These are phyloP conservation scores for Termitomyces bulborhizus DNA, from an alignment of 768 basidiomycete genomes.

Conservation along the genomic window DNA sequence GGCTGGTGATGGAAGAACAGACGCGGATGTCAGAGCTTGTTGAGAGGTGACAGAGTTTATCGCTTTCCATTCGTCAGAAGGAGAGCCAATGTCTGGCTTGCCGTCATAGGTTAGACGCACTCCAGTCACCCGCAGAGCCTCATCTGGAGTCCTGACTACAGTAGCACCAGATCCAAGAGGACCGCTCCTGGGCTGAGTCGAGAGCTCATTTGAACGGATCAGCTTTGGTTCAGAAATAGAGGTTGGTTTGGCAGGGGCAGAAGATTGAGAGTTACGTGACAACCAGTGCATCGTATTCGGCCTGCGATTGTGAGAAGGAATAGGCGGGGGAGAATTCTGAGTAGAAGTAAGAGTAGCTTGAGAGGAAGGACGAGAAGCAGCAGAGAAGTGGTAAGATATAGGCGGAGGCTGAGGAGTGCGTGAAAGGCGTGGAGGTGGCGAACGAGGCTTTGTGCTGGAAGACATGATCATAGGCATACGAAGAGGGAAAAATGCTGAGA, in stretches of 20 bases:
- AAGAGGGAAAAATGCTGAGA: constrained; percentile 8
- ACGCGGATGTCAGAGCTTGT: not conserved
- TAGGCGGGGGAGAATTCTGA: constrained; percentile 19
- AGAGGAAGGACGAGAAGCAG: constrained; percentile 15
- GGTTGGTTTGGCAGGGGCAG: constrained; percentile 28
- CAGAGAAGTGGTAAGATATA: constrained; percentile 19
- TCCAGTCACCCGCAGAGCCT: constrained; percentile 54
- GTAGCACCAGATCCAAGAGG: constrained; percentile 67
- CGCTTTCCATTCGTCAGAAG: not conserved
- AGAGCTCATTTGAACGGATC: constrained; percentile 31
- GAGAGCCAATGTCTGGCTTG: constrained; percentile 10
- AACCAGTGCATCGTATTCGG: constrained; percentile 50
- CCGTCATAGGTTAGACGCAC: constrained; percentile 33
- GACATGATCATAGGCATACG: constrained; percentile 13
- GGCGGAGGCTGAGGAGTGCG: constrained; percentile 19
- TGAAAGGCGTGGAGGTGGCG: constrained; percentile 21
- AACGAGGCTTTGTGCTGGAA: constrained; percentile 25
- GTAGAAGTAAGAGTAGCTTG: constrained; percentile 18
- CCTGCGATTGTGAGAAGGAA: constrained; percentile 21
- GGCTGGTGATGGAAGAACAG: constrained; percentile 1
- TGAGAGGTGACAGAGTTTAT: constrained; percentile 11
- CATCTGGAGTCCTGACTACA: constrained; percentile 74
- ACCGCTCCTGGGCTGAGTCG: constrained; percentile 36
- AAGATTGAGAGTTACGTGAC: constrained; percentile 28
- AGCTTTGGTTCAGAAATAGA: constrained; percentile 39